These are phyloP conservation scores for Lasiosphaeria miniovina DNA, from an alignment of 495 filamentous ascomycete species.

Conservation along the genomic window DNA sequence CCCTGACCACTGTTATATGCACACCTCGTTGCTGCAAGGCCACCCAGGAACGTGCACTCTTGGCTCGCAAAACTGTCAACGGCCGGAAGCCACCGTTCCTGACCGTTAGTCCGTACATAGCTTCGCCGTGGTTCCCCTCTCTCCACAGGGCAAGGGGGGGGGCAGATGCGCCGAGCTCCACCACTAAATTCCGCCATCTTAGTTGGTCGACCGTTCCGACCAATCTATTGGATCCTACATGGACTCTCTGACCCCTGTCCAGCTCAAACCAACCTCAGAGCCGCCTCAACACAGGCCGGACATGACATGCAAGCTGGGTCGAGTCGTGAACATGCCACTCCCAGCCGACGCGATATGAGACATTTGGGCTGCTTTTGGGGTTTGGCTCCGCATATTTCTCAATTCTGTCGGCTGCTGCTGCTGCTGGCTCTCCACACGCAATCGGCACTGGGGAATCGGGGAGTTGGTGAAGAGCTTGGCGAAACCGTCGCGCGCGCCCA, in stretches of 20 bases:
- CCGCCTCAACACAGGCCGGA: constrained; percentile 23
- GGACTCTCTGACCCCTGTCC: constrained; percentile 26
- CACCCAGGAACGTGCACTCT: not conserved
- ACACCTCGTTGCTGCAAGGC: not conserved
- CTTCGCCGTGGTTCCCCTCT: constrained; percentile 1
- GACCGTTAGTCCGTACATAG: constrained; percentile 6
- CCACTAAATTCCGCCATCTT: constrained; percentile 27
- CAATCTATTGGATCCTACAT: constrained; percentile 27
- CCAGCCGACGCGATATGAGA: not conserved
- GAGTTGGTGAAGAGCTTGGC: too few relatives aligned
- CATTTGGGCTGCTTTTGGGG: not conserved
- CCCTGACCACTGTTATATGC: not conserved
- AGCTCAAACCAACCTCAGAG: constrained; percentile 34
- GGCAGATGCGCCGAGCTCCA: constrained; percentile 20
- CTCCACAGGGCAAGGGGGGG: constrained; percentile 13
- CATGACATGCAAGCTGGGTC: constrained; percentile 14
- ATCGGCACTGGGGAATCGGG: too few relatives aligned
- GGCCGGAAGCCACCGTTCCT: constrained; percentile 4
- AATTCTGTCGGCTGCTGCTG: not conserved
- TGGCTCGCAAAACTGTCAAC: not conserved
- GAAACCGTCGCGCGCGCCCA: too few relatives aligned
- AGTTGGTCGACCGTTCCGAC: constrained; percentile 18
- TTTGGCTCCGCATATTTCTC: not conserved
- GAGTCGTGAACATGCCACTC: constrained; percentile 4
- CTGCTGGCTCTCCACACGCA: too few relatives aligned